phyloP scores from a whole-genome alignment of 2,329 filamentous ascomycete genomes.

The Paecilomyces fulvus region DNA sequence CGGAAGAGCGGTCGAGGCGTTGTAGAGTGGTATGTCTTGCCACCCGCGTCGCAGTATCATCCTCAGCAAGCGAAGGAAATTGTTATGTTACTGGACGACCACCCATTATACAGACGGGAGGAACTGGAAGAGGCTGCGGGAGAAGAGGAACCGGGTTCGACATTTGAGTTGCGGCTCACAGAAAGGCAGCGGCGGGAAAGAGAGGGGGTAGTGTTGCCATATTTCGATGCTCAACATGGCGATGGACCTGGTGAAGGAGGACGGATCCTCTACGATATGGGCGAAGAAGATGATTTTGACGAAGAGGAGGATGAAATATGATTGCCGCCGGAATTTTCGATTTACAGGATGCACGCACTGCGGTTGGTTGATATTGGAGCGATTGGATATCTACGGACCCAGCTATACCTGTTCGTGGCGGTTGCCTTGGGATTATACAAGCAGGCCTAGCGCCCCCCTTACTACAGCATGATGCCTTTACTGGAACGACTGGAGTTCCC shows the following conservation, averaged over 20 bases:
- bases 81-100: constrained; percentile 62
- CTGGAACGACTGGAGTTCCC: no score
- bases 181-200: constrained; percentile 82
- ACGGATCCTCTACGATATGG: constrained; percentile 94
- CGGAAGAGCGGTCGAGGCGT: constrained; percentile 73
- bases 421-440: no score
- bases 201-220: constrained; percentile 84
- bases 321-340: constrained; percentile 5
- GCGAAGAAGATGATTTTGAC: constrained; percentile 91
- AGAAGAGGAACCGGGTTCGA: constrained; percentile 57
- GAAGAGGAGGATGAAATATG: constrained; percentile 90
- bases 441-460: no score
- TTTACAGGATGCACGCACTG: neutral
- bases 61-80: constrained; percentile 43
- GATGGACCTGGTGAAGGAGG: constrained; percentile 70
- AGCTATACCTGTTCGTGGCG: no score
- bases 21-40: constrained; percentile 57
- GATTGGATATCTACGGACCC: no score
- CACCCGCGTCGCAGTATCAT: constrained; percentile 36
- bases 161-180: constrained; percentile 79
- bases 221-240: constrained; percentile 87
- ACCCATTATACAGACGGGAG: constrained; percentile 55
- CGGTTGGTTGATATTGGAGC: no score
- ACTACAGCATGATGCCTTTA: no score
- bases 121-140: constrained; percentile 32